Base-by-base conservation (phyloP, 768 basidiomycete genomes). In the Suillus americanus region DNA sequence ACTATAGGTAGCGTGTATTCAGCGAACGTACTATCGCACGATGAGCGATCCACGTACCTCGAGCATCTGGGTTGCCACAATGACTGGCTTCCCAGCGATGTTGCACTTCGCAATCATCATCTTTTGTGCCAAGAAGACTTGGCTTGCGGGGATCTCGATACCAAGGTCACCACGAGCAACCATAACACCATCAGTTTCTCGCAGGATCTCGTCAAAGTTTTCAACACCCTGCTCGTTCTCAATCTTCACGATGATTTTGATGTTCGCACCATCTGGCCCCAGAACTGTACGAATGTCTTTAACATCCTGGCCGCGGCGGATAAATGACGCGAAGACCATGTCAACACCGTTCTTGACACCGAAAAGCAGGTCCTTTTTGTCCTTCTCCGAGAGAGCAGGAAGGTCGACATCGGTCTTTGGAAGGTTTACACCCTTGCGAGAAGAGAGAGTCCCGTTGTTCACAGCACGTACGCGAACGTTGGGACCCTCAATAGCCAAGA, bases 71-170 rank as follows among this genome's bases (percentile, higher is more conserved):
- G 97, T 99, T 12, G 97, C 97, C 66, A 97, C 96, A 75, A 99
- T 99, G 73, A 94, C 92, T 48, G 97, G 96, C 83, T 99, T 99
- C 71, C 97, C 97, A 62, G 86, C 89, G 73, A 97, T 92, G 83
- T 97, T 98, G 82, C 95, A 97, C 82, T 99, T 99, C 65, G 97
- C 88, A 71, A 99, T 99, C 96, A 99, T 99, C 97, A 99, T 99
- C 83, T 99, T 99, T 78, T 99, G 97, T 9, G 97, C 97, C 72
- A 99, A 83, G 86, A 99, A 99, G 53, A 99, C 97, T 75, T 99
- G 97, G 72, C 91, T 92, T 51, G 97, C 95, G n/a, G 97, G 97
- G 71, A 99, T 99, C 80, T 99, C 97, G 73, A 99, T 99, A 77
- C 97, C 97, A 60, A 99, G 85, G 77, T 99, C 97, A 78, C 97